Conservation (phyloP, 257 asterid species). For the Solanum tarijense region DNA sequence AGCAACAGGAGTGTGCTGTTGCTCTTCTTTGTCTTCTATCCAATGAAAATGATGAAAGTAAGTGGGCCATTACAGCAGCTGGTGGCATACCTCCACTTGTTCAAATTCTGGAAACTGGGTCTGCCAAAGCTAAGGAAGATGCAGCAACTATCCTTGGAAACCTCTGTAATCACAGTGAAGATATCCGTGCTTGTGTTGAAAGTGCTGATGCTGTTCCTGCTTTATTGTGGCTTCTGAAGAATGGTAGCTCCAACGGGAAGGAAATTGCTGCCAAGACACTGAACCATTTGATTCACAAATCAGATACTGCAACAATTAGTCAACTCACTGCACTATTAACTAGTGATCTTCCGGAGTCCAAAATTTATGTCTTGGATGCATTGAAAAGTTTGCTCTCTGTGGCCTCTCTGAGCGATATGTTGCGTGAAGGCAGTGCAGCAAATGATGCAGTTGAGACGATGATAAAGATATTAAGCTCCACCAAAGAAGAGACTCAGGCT, state of each 20-base stretch:
- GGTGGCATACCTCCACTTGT: constrained; percentile 99
- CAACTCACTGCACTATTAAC: constrained; percentile 90
- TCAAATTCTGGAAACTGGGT: constrained; percentile 92
- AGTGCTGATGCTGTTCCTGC: constrained; percentile 99
- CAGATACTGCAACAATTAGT: constrained; percentile 96
- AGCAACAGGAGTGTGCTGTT: constrained; percentile 99
- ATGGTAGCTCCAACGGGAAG: constrained; percentile 91
- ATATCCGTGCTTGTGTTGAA: constrained; percentile 97
- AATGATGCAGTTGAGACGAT: constrained; percentile 95
- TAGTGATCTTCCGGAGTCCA: constrained; percentile 94
- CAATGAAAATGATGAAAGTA: constrained; percentile 90
- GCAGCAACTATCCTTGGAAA: constrained; percentile 95
- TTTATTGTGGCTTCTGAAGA: constrained; percentile 88
- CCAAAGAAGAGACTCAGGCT: constrained; percentile 85
- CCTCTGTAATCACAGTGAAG: constrained; percentile 98
- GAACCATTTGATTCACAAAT: constrained; percentile 95
- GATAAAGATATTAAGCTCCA: constrained; percentile 71
- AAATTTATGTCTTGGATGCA: constrained; percentile 85
- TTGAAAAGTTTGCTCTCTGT: constrained; percentile 83
- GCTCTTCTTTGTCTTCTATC: constrained; percentile 89
- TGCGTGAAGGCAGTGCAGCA: constrained; percentile 96
- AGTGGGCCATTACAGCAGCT: constrained; percentile 99
- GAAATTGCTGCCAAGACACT: constrained; percentile 95
- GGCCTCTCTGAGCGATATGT: constrained; percentile 71
- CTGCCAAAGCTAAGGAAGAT: constrained; percentile 96